Evolutionary conservation across 139 green algal species (phyloP), one percentile per base, ranked within the genome.

Genomic region (Desmodesmus armatus): DNA sequence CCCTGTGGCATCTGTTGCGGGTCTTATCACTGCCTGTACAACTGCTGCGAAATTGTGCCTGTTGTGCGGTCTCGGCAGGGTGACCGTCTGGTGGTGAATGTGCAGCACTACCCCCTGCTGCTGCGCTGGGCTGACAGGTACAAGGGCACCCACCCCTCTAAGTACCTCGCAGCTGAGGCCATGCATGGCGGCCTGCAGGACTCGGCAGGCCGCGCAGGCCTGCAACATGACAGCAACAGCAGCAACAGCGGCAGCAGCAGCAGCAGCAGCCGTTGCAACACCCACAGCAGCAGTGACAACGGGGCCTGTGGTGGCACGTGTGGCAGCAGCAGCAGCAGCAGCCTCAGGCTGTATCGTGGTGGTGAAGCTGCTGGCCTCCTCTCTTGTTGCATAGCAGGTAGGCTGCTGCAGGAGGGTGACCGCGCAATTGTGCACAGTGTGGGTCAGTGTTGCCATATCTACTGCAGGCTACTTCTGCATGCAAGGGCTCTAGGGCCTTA

Each of bases 91-190:
- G 15, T 53, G 2, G 43, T 84, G 3, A 25, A 77, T 9, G 62
- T 43, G 13, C 27, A 47, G n/a, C 78, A 84, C 31, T 75, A 75
- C 13, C 78, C 78, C 3, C 1, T 40, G 29, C 62, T 84, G 40
- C 63, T 75, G 27, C 40, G 78, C n/a, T 84, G 78, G 63, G 47
- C 35, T 49, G 25, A 76, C 23, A 13, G 40, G 9, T 77, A 37
- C 41, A 83, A 62, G n/a, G 58, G 77, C 58, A 66, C 5, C 19
- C 9, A 21, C n/a, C 37, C 33, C 13, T 3, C 49, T n/a, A n/a
- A n/a, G n/a, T n/a, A n/a, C n/a, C n/a, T n/a, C n/a, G n/a, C n/a
- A n/a, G n/a, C n/a, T n/a, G n/a, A n/a, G n/a, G n/a, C n/a, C n/a
- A n/a, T n/a, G n/a, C n/a, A n/a, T n/a, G n/a, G n/a, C n/a, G n/a